phyloP scores from a whole-genome alignment of 257 asterid genomes.

The Capsicum rhomboideum region DNA sequence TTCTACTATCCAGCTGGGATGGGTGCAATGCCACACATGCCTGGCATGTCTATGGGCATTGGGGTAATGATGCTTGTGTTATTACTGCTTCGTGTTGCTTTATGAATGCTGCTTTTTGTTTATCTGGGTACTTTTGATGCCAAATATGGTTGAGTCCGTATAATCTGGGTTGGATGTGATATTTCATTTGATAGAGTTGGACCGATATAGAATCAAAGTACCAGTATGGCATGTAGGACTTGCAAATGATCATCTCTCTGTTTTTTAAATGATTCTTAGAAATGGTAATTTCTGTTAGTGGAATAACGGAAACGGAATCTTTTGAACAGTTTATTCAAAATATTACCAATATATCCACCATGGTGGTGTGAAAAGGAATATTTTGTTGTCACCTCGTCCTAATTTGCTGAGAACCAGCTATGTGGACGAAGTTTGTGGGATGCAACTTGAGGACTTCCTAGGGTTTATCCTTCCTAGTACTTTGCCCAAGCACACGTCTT shows the following conservation, averaged over 20 bases:
- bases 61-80: slow-evolving; percentile 50
- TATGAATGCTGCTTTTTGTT: background rate
- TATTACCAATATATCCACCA: background rate
- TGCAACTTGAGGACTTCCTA: background rate
- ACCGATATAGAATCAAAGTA: background rate
- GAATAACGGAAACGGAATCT: background rate
- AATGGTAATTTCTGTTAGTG: background rate
- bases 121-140: background rate
- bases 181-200: background rate
- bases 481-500: background rate
- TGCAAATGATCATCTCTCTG: background rate
- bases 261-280: background rate
- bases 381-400: background rate
- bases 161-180: background rate
- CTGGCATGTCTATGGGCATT: slow-evolving; percentile 72
- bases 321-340: background rate
- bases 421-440: background rate
- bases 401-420: background rate
- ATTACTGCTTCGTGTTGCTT: background rate
- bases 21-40: slow-evolving; percentile 66
- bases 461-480: background rate
- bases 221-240: background rate
- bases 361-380: background rate
- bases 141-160: background rate
- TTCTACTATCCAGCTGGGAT: slow-evolving; percentile 77